Base-by-base conservation (phyloP, 176 grass and related monocot genomes). In the Zoysia japonica region DNA sequence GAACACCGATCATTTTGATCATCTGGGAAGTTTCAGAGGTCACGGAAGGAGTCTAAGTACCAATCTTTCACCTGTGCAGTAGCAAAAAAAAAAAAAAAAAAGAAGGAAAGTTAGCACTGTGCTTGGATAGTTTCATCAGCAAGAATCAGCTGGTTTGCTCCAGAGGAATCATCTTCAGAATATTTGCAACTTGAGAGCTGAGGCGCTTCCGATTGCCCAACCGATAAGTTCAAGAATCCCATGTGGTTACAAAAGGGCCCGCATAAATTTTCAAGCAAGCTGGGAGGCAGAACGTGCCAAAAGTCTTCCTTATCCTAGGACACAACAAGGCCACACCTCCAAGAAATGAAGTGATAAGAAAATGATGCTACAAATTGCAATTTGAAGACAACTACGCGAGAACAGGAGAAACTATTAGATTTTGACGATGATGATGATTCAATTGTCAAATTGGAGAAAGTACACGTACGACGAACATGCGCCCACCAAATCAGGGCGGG, bases 1-100 rank as follows among this genome's bases (percentile, higher is more conserved):
- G 85, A 56, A 98, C 92, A 72, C 85, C 90, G 48, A 98, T 87
- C 92, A 94, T 94, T 57, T 90, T 88, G 69, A 94, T 97, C 87
- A 90, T 98, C 69, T 88, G 38, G 95, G 54, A 98, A 92, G 80
- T 82, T 90, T 46, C 92, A 89, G 42, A 98, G 83, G 71, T 94
- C 92, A 9, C 88, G 80, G 71, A 98, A 94, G 51, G 92, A 94
- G 35, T 94, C 85, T 54, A 92, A 53, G 16, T 98, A 98, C 95
- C 95, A 98, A 71, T 98, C 81, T 45, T 85, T 79, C 70, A 98
- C 92, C 93, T 92, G 79, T 7, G 70, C 63, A 81, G 49, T 40
- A 12, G 65, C 5, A 56, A 77, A 75, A 1, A 59, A 8, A 74
- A 73, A 77, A 56, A 77, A 75, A 1, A 59, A 8, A 74, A 73